Percentiles rank a stretch among this genome's conserved stretches.
Conservation (phyloP, 1,284 basidiomycete species). For the Moesziomyces sp. region DNA sequence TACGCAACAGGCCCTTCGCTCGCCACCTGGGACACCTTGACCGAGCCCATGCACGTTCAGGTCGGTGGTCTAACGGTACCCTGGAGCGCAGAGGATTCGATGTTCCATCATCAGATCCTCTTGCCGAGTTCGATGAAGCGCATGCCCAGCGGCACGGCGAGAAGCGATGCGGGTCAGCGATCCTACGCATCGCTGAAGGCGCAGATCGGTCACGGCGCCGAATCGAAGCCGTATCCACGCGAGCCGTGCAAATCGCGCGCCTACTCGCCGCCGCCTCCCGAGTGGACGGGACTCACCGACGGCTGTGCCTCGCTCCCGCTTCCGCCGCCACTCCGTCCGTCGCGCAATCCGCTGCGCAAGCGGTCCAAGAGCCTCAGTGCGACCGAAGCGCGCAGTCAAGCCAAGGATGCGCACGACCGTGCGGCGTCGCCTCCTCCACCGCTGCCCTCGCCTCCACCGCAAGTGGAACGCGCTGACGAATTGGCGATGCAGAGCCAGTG, state of each 20-base stretch:
- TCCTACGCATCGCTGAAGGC: slow-evolving; percentile 1
- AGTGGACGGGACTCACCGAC: slow-evolving; percentile 9
- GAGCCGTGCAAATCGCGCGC: not conserved
- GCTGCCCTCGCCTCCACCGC: slow-evolving; percentile 5
- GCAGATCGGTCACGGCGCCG: slow-evolving; percentile 13
- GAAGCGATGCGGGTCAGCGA: not conserved
- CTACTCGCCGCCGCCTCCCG: not conserved
- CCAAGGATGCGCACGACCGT: slow-evolving; percentile 1
- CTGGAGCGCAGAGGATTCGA: not conserved
- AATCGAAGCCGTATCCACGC: not conserved
- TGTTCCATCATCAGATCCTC: slow-evolving; percentile 12
- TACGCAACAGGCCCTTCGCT: not conserved
- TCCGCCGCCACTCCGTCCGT: slow-evolving; percentile 27
- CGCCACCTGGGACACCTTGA: not conserved
- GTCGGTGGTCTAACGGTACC: not conserved
- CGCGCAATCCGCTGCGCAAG: slow-evolving; percentile 20
- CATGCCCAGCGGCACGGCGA: not conserved
- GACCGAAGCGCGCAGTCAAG: not conserved
- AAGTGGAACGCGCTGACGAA: not conserved
- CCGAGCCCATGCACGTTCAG: not conserved
- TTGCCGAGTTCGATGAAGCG: slow-evolving; percentile 30
- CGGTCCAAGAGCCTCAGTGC: slow-evolving; percentile 29
- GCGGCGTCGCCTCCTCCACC: slow-evolving; percentile 20
- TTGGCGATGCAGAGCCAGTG: slow-evolving; percentile 1
- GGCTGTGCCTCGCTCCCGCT: slow-evolving; percentile 8